Evolutionary conservation across 768 basidiomycete genomes (phyloP).

Genomic region (Hemileccinum impolitum): DNA sequence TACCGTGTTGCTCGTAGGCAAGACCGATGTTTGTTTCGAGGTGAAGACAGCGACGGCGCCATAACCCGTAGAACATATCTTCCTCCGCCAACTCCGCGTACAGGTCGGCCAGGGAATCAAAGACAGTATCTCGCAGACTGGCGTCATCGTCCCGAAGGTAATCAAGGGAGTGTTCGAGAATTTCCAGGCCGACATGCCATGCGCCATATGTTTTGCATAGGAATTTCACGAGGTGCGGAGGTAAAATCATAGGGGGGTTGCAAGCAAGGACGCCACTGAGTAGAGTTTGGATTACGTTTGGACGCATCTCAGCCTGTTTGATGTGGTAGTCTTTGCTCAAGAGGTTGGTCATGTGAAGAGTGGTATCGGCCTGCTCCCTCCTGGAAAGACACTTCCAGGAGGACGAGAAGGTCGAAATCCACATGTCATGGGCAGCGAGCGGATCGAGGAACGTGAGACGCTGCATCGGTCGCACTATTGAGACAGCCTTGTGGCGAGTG

Average conservation of each 20-base stretch:
- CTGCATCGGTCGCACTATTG: slow-evolving; percentile 73
- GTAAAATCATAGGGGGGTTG: slow-evolving; percentile 80
- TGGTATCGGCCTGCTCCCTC: slow-evolving; percentile 84
- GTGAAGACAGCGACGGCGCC: slow-evolving; percentile 87
- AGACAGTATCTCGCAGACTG: slow-evolving; percentile 74
- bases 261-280: slow-evolving; percentile 84
- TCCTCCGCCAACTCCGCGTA: slow-evolving; percentile 96
- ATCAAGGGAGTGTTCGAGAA: slow-evolving; percentile 79
- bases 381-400: slow-evolving; percentile 84
- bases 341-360: slow-evolving; percentile 84
- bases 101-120: slow-evolving; percentile 89
- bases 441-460: slow-evolving; percentile 80
- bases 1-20: slow-evolving; percentile 92
- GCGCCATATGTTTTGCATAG: slow-evolving; percentile 93
- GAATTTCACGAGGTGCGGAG: slow-evolving; percentile 94
- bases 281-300: slow-evolving; percentile 90
- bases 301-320: slow-evolving; percentile 82
- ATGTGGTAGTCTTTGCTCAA: slow-evolving; percentile 93
- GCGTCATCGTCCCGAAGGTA: slow-evolving; percentile 77
- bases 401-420: slow-evolving; percentile 85
- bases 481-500: slow-evolving; percentile 44
- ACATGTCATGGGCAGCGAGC: slow-evolving; percentile 72
- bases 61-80: slow-evolving; percentile 95
- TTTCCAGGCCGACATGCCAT: slow-evolving; percentile 91
- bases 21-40: slow-evolving; percentile 85